Base-by-base conservation (phyloP, 169 alveolate genomes). In the Eimeria sp. region DNA sequence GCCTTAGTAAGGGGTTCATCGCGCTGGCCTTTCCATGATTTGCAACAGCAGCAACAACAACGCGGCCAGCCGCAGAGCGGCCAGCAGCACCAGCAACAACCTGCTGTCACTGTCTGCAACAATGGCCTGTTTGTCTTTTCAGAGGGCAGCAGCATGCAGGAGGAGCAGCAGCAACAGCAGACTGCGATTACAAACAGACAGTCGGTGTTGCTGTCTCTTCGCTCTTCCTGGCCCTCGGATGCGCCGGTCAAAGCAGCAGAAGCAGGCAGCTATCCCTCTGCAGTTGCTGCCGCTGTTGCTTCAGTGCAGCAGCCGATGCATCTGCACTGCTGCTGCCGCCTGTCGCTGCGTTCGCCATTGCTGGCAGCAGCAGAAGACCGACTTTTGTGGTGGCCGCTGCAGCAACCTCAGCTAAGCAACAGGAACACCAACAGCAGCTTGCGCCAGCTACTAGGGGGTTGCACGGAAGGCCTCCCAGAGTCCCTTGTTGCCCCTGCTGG, bases 321-420 rank as follows among this genome's bases (percentile, higher is more conserved):
- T 54, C 89, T 80, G 67, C 89, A 80, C 34, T 80, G 89, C 89
- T 80, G 89, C 89, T 80, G 89, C 65, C 70, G 63, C 43, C 89
- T 80, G 89, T 18, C 89, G 20, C 67, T 80, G 72, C 89, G 89
- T 70, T 80, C 89, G 25, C 89, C 89, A 70, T 58, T 80, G 89
- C 47, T 80, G 49, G 89, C 89, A 80, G 89, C 89, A 80, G 67
- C 89, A 20, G 89, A 80, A 27, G 89, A 80, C 89, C 67, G 70
- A 9, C 67, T 80, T 4, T 30, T 80, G 70, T 80, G 89, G 89
- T 80, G 89, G 89, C 89, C 89, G 63, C 67, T 80, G 70, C 89
- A 80, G 89, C 89, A 80, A 4, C 89, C 89, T 43, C 89, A 80
- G 67, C 70, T 45, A n/a, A 54, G 58, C 67, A 80, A 70, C 89